These are phyloP conservation scores for Furcasterigmium sp. DNA, from an alignment of 2,329 filamentous ascomycete genomes.

Conservation along the genomic window DNA sequence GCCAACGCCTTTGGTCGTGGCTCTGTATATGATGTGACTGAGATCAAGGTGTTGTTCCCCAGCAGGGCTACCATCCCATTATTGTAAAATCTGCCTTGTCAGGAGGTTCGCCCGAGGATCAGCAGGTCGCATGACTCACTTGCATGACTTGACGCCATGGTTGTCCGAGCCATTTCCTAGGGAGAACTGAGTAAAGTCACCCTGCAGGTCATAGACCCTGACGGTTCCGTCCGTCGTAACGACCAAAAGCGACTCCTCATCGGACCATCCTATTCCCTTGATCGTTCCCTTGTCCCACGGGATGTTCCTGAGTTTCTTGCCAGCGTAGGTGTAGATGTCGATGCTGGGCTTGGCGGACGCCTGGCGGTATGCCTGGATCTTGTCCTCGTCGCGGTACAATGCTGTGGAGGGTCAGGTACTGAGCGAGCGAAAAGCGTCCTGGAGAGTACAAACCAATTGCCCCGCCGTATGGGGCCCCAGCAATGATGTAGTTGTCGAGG, in stretches of 20 bases:
- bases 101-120: neutral
- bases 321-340: slow-evolving; percentile 90
- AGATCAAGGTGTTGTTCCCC: slow-evolving; percentile 79
- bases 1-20: slow-evolving; percentile 82
- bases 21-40: slow-evolving; percentile 86
- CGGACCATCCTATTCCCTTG: slow-evolving; percentile 89
- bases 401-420: slow-evolving; percentile 51
- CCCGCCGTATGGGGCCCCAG: slow-evolving; percentile 87
- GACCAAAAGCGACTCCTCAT: slow-evolving; percentile 86
- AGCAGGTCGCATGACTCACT: slow-evolving; percentile 26
- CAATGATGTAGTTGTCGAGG: slow-evolving; percentile 88
- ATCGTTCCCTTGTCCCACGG: slow-evolving; percentile 92
- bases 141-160: slow-evolving; percentile 79
- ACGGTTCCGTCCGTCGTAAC: slow-evolving; percentile 88
- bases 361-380: slow-evolving; percentile 71
- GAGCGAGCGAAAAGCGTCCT: slow-evolving; percentile 1
- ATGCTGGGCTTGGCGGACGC: slow-evolving; percentile 75
- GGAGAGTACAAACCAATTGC: slow-evolving; percentile 70
- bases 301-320: slow-evolving; percentile 79
- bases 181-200: slow-evolving; percentile 91
- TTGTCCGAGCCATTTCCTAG: slow-evolving; percentile 87
- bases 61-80: slow-evolving; percentile 90
- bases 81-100: slow-evolving; percentile 63
- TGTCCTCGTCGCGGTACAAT: slow-evolving; percentile 81
- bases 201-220: slow-evolving; percentile 86